Percentiles rank a stretch among this genome's conserved stretches.
These are phyloP conservation scores for Cylindrotheca fusiformis DNA, from an alignment of 108 stramenopile genomes.

Conservation along the genomic window DNA sequence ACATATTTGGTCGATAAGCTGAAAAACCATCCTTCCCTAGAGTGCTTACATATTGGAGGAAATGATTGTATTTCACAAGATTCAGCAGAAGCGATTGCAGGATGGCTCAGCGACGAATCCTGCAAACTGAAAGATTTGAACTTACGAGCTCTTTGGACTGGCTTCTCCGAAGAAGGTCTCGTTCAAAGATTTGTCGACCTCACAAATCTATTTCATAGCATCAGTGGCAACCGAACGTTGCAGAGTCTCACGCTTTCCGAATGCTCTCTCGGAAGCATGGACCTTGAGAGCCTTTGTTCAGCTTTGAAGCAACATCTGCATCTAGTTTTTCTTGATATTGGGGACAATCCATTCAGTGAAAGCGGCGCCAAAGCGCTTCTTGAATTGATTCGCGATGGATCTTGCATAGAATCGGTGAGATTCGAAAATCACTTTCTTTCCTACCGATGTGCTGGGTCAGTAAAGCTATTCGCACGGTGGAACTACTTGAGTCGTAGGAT, in stretches of 20 bases:
- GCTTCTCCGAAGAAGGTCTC: constrained; percentile 27
- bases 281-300: constrained; percentile 1
- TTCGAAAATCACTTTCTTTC: constrained; percentile 20
- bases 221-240: constrained; percentile 6
- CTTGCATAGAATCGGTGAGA: constrained; percentile 3
- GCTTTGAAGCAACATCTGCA: not conserved
- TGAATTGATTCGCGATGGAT: not conserved
- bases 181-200: constrained; percentile 19
- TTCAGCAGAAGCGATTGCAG: constrained; percentile 4
- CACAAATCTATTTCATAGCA: not conserved
- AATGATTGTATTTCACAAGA: constrained; percentile 13
- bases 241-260: constrained; percentile 9
- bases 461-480: constrained; percentile 1
- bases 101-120: constrained; percentile 3
- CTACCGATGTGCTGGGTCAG: constrained; percentile 13
- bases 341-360: constrained; percentile 26
- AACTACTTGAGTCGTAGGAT: constrained; percentile 5
- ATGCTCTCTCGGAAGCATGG: constrained; percentile 12
- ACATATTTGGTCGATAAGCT: constrained; percentile 6
- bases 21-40: constrained; percentile 2
- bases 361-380: constrained; percentile 11
- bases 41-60: constrained; percentile 14
- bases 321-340: constrained; percentile 11
- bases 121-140: constrained; percentile 16
- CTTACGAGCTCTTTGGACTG: constrained; percentile 18